A percentile compares a stretch with the other conserved stretches of the same genome.
phyloP scores from a whole-genome alignment of 306 rosid species.

The Heteromeles arbutifolia region DNA sequence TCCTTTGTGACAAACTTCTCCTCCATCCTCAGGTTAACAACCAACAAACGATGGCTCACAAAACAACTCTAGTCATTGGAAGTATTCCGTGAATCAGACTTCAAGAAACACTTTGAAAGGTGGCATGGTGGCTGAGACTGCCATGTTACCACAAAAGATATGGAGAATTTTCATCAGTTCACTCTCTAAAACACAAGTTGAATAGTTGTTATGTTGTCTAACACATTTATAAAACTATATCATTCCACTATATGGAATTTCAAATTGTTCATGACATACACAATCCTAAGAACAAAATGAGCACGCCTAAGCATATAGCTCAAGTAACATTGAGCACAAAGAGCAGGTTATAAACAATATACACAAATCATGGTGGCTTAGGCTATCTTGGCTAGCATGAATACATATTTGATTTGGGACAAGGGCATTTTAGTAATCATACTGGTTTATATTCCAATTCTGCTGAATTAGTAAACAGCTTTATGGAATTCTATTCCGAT shows the following conservation, averaged over 20 bases:
- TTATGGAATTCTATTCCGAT: no score
- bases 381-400: constrained; percentile 26
- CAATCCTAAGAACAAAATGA: constrained; percentile 7
- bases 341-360: constrained; percentile 15
- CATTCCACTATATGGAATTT: neutral
- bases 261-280: neutral
- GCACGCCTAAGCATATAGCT: neutral
- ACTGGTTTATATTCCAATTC: no score
- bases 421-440: no score
- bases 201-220: constrained; percentile 2
- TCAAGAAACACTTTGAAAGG: no score
- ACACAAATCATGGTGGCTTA: constrained; percentile 17
- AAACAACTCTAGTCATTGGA: no score
- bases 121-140: no score
- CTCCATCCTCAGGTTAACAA: constrained; percentile 82
- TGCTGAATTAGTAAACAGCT: no score
- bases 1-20: constrained; percentile 97
- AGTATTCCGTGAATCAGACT: no score
- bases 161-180: constrained; percentile 39
- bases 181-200: constrained; percentile 27
- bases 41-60: constrained; percentile 91
- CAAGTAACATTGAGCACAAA: constrained; percentile 22
- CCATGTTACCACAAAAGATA: no score
- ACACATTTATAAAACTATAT: neutral
- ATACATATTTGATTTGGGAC: neutral